Evolutionary conservation across 2,329 filamentous ascomycete species (phyloP).

Genomic region (Colletotrichum lini): DNA sequence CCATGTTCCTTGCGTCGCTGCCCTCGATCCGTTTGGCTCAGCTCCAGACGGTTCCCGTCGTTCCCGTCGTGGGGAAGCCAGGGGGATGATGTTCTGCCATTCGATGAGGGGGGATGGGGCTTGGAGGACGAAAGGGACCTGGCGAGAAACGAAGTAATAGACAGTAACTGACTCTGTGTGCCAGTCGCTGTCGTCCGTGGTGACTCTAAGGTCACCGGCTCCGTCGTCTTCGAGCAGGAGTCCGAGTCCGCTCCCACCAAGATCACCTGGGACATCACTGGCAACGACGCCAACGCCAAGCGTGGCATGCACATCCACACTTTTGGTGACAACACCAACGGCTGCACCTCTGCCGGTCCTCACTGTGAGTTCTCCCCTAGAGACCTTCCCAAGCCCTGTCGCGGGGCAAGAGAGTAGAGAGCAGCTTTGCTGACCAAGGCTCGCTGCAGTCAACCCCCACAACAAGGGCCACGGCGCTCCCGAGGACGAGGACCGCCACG

Average conservation of each 20-base stretch:
- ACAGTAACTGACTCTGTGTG: constrained; percentile 42
- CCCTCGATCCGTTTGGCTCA: constrained; percentile 27
- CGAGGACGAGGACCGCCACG: constrained; percentile 86
- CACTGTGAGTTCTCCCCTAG: constrained; percentile 79
- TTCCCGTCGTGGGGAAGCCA: constrained; percentile 32
- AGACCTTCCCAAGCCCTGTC: not conserved
- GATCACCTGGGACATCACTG: constrained; percentile 92
- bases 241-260: constrained; percentile 86
- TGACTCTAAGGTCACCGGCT: constrained; percentile 95
- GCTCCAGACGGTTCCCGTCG: constrained; percentile 17
- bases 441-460: constrained; percentile 88
- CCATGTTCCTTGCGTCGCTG: constrained; percentile 23
- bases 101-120: not conserved
- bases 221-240: constrained; percentile 94
- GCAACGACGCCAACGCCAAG: constrained; percentile 94
- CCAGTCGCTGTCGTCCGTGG: constrained; percentile 96
- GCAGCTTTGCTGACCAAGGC: constrained; percentile 15
- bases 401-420: not conserved
- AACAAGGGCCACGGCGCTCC: constrained; percentile 94
- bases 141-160: constrained; percentile 42
- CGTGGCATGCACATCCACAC: constrained; percentile 99
- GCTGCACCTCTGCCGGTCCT: constrained; percentile 97
- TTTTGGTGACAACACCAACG: constrained; percentile 99
- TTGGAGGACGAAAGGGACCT: not conserved
- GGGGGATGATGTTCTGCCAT: constrained; percentile 3